Percentiles rank a stretch among this genome's conserved stretches.
phyloP scores from a whole-genome alignment of 345 rosid species.

The Arabidopsis thaliana region TAIR10.1 NC_003071.7:15713501-15714000 shows the following conservation, averaged over 20 bases:
- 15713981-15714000: neutral
- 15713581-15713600: too few relatives aligned
- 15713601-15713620: neutral
- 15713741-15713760: neutral
- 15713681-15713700: neutral
- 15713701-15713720: neutral
- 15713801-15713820: neutral
- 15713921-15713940: neutral
- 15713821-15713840: conserved; percentile 5
- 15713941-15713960: conserved; percentile 26
- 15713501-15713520: neutral
- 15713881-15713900: too few relatives aligned
- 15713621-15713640: neutral
- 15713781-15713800: neutral
- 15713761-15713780: neutral
- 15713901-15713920: too few relatives aligned
- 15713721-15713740: neutral
- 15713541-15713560: neutral
- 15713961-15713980: neutral
- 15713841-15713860: neutral
- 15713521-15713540: neutral
- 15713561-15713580: neutral
- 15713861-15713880: neutral
- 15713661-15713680: neutral
- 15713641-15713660: neutral